Base-by-base conservation (phyloP, 2,329 filamentous ascomycete genomes). In the Paramyrothecium roridum region DNA sequence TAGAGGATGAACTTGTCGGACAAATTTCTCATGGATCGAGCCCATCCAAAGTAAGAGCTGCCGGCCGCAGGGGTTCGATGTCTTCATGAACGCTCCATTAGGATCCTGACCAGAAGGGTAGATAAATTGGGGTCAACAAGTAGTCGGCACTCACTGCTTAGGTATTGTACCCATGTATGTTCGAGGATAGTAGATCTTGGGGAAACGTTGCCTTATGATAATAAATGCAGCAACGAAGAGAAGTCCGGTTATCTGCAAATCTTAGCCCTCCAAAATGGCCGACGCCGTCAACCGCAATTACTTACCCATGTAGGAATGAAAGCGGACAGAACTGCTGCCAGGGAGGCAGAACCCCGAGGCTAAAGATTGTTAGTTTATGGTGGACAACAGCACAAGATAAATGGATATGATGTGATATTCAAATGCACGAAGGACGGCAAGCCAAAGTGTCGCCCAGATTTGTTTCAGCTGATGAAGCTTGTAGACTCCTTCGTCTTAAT, bases 261-360 rank as follows among this genome's bases (percentile, higher is more conserved):
- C 8, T n/a, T 37, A 17, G 34, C 6, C 17, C 8, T 10, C 19
- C 10, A 17, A 20, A 17, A 23, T 33, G 48, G 12, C n/a, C 19
- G 10, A 21, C 12, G 19, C 34, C 26, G 48, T 23, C 13, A 16
- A 30, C 4, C 4, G 26, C 10, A 30, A 16, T 40, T 16, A 51
- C 49, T 40, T 20, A 51, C 49, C 49, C 49, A 51, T 11, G 49
- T 51, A 16, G 49, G 49, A 40, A 51, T n/a, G 40, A 51, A 51
- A 8, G 49, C 49, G 19, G 49, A 51, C 33, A 51, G 10, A 10
- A 51, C 49, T n/a, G 49, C 49, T 10, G 49, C 26, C 33, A 51
- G 49, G 11, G 49, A 51, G 16, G 30, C 30, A 13, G 49, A 51
- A 16, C 49, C 49, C n/a, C 34, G 11, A 10, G 49, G 30, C 49